These are phyloP conservation scores for Penicillium fuscoglaucum DNA, from an alignment of 2,329 filamentous ascomycete species.

Conservation along the genomic window DNA sequence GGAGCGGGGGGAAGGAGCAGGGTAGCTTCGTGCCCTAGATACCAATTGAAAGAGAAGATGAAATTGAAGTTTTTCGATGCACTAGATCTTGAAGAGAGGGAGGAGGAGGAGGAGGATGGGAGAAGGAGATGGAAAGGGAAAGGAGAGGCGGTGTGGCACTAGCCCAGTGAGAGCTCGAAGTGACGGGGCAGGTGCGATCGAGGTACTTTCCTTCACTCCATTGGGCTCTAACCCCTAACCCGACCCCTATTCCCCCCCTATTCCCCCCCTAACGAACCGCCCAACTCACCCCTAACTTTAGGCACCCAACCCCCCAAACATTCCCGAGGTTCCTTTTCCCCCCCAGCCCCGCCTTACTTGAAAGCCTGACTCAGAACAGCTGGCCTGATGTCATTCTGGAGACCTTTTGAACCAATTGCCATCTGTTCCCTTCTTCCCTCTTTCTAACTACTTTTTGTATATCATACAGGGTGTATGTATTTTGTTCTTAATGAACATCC, in stretches of 20 bases:
- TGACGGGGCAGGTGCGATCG: conserved; percentile 4
- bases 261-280: no score
- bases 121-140: conserved; percentile 22
- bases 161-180: conserved; percentile 11
- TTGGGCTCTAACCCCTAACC: background rate
- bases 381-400: conserved; percentile 29
- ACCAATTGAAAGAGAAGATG: conserved; percentile 38
- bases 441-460: background rate
- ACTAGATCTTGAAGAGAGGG: conserved; percentile 26
- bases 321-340: background rate
- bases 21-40: conserved; percentile 91
- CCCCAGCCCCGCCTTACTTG: background rate
- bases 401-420: conserved; percentile 7
- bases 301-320: background rate
- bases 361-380: conserved; percentile 11
- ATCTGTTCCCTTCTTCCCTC: background rate
- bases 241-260: background rate
- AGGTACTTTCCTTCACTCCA: background rate
- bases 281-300: background rate
- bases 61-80: conserved; percentile 23
- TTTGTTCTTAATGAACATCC: background rate
- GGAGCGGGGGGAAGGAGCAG: conserved; percentile 50
- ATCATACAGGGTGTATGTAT: background rate
- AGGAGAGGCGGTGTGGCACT: conserved; percentile 26
- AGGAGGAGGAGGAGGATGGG: conserved; percentile 24